A percentile compares a stretch with the other conserved stretches of the same genome.
Evolutionary conservation across 2,329 filamentous ascomycete species (phyloP).

Genomic region (Helotiales sp.): DNA sequence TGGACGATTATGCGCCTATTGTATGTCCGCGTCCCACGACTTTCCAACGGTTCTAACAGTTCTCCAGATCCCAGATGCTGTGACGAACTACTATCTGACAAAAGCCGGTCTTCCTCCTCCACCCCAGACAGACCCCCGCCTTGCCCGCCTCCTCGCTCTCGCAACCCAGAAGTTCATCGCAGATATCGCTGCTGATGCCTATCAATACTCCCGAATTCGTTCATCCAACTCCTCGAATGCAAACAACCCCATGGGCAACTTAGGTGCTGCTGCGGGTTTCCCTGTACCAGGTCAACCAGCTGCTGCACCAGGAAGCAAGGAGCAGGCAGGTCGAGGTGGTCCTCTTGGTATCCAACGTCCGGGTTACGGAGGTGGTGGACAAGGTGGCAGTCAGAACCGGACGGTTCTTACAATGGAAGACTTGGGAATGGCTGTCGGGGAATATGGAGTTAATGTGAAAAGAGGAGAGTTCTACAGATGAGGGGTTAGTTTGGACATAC

Average conservation of each 20-base stretch:
- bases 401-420: slow-evolving; percentile 99
- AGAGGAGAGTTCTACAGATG: slow-evolving; percentile 94
- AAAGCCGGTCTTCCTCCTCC: slow-evolving; percentile 92
- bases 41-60: slow-evolving; percentile 18
- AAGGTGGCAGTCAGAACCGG: slow-evolving; percentile 84
- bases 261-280: slow-evolving; percentile 76
- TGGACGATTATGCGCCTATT: slow-evolving; percentile 98
- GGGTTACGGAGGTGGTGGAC: slow-evolving; percentile 85
- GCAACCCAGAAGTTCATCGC: slow-evolving; percentile 99
- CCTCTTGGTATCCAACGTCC: slow-evolving; percentile 64
- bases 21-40: slow-evolving; percentile 57
- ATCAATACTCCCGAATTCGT: slow-evolving; percentile 95
- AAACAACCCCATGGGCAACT: slow-evolving; percentile 89
- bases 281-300: slow-evolving; percentile 66
- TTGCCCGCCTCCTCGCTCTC: slow-evolving; percentile 90
- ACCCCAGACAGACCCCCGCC: slow-evolving; percentile 85
- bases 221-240: slow-evolving; percentile 85
- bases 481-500: slow-evolving; percentile 22
- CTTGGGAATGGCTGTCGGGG: slow-evolving; percentile 94
- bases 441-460: slow-evolving; percentile 98
- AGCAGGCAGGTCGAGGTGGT: slow-evolving; percentile 57
- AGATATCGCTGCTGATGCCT: slow-evolving; percentile 95
- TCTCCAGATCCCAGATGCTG: slow-evolving; percentile 88
- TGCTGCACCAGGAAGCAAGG: slow-evolving; percentile 60
- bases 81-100: slow-evolving; percentile 97